A percentile compares a stretch with the other conserved stretches of the same genome.
These are phyloP conservation scores for Komagataella kurtzmanii DNA, from an alignment of 805 yeast species.

Conservation along the genomic window DNA sequence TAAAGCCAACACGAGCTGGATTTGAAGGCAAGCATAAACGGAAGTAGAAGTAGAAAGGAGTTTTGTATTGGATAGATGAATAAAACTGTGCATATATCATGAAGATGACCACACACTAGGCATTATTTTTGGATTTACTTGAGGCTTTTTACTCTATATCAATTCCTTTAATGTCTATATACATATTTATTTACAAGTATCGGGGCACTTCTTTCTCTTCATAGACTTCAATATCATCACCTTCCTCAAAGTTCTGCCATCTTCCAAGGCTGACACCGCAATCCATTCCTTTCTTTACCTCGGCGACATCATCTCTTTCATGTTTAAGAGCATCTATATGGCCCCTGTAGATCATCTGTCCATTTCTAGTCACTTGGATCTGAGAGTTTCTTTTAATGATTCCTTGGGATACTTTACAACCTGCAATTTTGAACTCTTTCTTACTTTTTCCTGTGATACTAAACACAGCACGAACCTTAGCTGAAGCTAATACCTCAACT, in stretches of 20 bases:
- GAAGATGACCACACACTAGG: background rate
- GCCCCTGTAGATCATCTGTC: constrained; percentile 26
- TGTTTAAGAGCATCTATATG: constrained; percentile 62
- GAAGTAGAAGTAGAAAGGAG: background rate
- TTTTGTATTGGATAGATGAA: background rate
- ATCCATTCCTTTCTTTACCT: constrained; percentile 75
- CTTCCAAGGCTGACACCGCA: constrained; percentile 71
- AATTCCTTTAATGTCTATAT: background rate
- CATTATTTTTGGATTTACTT: background rate
- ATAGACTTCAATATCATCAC: constrained; percentile 62
- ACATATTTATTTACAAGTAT: constrained; percentile 20
- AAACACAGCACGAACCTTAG: constrained; percentile 60
- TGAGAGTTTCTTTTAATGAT: constrained; percentile 41
- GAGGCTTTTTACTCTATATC: background rate
- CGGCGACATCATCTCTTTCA: constrained; percentile 64
- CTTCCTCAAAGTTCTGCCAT: constrained; percentile 59
- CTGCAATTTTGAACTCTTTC: constrained; percentile 58
- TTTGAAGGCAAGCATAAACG: constrained; percentile 53
- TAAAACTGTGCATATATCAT: background rate
- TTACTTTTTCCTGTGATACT: constrained; percentile 47
- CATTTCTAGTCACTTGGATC: constrained; percentile 27
- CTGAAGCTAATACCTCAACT: constrained; percentile 50
- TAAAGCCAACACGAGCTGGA: constrained; percentile 56
- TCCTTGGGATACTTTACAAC: constrained; percentile 72
- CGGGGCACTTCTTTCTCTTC: constrained; percentile 53